Evolutionary conservation across 371 early-diverging fungal genomes (phyloP).

Genomic region (Cokeromyces recurvatus): DNA sequence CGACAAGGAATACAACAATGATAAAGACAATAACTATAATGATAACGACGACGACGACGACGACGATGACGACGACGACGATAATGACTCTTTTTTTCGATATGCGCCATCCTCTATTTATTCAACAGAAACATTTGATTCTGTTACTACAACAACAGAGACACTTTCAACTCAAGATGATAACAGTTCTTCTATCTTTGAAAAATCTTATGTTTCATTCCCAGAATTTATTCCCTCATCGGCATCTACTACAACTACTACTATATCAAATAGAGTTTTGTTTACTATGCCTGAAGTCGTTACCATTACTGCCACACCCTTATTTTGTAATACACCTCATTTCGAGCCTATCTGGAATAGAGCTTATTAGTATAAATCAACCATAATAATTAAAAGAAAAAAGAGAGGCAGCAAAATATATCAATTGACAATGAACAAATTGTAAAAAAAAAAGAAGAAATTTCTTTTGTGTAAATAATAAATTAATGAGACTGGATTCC

Average conservation of each 20-base stretch:
- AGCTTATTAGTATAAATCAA: no score
- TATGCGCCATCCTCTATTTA: slow-evolving; percentile 6
- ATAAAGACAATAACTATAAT: no score
- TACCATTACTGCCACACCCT: slow-evolving; percentile 5
- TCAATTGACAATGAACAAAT: no score
- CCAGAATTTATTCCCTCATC: slow-evolving; percentile 12
- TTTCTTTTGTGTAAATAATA: no score
- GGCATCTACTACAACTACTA: neutral
- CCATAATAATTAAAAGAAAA: no score
- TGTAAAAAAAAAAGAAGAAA: no score
- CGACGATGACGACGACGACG: no score
- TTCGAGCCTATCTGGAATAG: slow-evolving; percentile 5
- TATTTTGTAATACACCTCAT: slow-evolving; percentile 6
- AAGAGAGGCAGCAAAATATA: no score
- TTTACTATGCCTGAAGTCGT: slow-evolving; percentile 6
- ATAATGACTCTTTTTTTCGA: no score
- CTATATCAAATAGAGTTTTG: neutral
- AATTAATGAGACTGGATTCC: no score
- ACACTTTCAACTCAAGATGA: slow-evolving; percentile 1
- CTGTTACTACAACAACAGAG: neutral
- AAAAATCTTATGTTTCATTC: slow-evolving; percentile 25
- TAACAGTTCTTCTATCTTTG: slow-evolving; percentile 9
- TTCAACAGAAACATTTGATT: slow-evolving; percentile 1
- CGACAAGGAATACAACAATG: no score
- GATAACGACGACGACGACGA: no score